Evolutionary conservation across 441 rosid species (phyloP).

Genomic region (Populus trichocarpa): DNA sequence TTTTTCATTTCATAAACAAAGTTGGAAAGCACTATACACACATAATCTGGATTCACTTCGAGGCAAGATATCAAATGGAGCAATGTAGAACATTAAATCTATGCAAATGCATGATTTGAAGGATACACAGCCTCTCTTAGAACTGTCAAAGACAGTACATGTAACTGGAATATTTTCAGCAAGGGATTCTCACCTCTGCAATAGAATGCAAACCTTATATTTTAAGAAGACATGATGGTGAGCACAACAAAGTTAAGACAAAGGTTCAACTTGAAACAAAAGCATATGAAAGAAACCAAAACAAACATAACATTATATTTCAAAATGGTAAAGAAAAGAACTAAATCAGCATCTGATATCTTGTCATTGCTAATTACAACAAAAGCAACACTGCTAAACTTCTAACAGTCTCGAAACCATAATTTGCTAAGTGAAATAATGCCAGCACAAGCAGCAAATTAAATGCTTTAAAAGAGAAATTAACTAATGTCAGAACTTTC

Average conservation of each 20-base stretch:
- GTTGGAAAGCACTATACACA: neutral
- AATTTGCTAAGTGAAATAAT: neutral
- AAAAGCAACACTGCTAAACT: neutral
- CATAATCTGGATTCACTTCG: neutral
- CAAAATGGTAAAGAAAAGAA: slow-evolving; percentile 4
- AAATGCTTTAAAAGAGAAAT: neutral
- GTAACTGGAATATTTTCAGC: slow-evolving; percentile 53
- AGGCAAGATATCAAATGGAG: neutral
- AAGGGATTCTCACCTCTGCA: slow-evolving; percentile 55
- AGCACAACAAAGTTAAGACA: slow-evolving; percentile 2
- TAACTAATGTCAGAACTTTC: neutral
- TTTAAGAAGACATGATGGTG: slow-evolving; percentile 20
- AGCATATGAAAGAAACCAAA: neutral
- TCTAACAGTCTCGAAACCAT: neutral
- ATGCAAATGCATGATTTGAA: slow-evolving; percentile 8
- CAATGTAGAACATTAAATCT: neutral
- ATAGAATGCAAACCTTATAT: slow-evolving; percentile 21
- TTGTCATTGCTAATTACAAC: neutral
- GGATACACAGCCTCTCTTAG: slow-evolving; percentile 87
- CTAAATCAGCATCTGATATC: neutral
- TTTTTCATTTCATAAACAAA: neutral
- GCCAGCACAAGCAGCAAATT: neutral
- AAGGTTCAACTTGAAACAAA: neutral
- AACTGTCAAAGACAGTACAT: slow-evolving; percentile 63
- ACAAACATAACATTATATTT: neutral